Conservation (phyloP, 495 filamentous ascomycete species). For the Aspergillus ostianus region DNA sequence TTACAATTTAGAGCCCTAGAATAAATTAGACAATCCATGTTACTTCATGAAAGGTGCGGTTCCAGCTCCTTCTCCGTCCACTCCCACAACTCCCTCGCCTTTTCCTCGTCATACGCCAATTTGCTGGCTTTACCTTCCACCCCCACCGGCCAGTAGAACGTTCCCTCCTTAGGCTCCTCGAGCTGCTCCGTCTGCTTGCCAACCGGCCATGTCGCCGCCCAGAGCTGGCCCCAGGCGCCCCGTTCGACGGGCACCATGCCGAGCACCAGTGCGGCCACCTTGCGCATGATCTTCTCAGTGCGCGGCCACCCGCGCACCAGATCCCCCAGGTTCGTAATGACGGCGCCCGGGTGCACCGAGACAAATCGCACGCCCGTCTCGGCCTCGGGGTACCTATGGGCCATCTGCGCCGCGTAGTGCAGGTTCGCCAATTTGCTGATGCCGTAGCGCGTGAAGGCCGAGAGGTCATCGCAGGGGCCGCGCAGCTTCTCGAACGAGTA, state of each 20-base stretch:
- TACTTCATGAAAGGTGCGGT: neutral
- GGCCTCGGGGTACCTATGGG: constrained; percentile 38
- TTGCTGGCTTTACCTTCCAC: constrained; percentile 18
- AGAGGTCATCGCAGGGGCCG: neutral
- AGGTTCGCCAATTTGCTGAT: constrained; percentile 51
- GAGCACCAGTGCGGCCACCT: neutral
- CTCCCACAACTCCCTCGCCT: constrained; percentile 48
- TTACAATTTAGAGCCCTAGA: too few relatives aligned
- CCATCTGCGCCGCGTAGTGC: constrained; percentile 40
- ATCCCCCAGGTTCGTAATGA: constrained; percentile 30
- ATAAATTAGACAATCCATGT: too few relatives aligned
- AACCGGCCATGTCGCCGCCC: constrained; percentile 36
- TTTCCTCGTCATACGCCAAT: constrained; percentile 27
- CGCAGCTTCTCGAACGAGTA: constrained; percentile 37
- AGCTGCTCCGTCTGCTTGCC: neutral
- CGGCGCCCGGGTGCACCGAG: constrained; percentile 39
- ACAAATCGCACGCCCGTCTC: constrained; percentile 20
- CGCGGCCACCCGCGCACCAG: constrained; percentile 4
- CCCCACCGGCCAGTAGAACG: constrained; percentile 49
- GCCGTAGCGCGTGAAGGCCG: constrained; percentile 28
- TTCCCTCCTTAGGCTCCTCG: constrained; percentile 32
- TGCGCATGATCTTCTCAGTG: neutral
- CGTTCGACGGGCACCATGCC: neutral
- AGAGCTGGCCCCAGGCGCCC: constrained; percentile 37
- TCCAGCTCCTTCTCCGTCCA: constrained; percentile 38